Evolutionary conservation across 2,329 filamentous ascomycete genomes (phyloP).

Genomic region (Cladosporium sp.): DNA sequence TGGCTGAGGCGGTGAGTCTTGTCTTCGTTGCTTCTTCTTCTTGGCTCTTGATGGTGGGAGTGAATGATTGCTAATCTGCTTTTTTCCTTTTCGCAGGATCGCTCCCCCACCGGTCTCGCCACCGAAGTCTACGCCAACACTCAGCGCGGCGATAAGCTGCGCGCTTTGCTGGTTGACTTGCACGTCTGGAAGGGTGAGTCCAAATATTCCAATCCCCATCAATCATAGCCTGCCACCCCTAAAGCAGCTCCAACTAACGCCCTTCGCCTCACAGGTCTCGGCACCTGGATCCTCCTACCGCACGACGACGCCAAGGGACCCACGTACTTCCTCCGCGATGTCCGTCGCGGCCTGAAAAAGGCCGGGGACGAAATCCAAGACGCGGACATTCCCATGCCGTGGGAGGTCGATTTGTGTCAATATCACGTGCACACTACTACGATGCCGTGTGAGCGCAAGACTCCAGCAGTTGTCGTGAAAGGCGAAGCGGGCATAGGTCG

Average conservation of each 20-base stretch:
- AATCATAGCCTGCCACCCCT: too few species aligned
- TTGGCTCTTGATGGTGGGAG: too few species aligned
- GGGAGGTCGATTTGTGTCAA: conserved; percentile 17
- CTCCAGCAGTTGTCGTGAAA: too few species aligned
- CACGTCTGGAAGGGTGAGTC: conserved; percentile 25
- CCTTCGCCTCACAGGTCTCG: neutral
- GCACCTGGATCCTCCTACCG: conserved; percentile 18
- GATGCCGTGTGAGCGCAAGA: neutral
- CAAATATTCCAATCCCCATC: too few species aligned
- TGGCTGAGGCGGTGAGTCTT: neutral
- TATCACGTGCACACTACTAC: conserved; percentile 5
- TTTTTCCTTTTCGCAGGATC: neutral
- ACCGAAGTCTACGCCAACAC: conserved; percentile 23
- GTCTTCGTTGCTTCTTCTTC: too few species aligned
- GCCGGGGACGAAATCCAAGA: conserved; percentile 19
- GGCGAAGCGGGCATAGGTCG: too few species aligned
- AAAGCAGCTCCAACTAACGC: neutral
- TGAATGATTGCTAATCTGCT: too few species aligned
- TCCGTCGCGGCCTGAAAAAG: conserved; percentile 1
- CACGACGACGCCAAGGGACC: conserved; percentile 27
- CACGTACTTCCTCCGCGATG: conserved; percentile 19
- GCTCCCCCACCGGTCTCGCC: conserved; percentile 27
- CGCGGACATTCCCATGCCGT: conserved; percentile 19
- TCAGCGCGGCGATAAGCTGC: conserved; percentile 21
- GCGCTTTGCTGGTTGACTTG: conserved; percentile 26